Evolutionary conservation across 176 grass and related monocot genomes (phyloP).

Genomic region (Paspalum notatum): DNA sequence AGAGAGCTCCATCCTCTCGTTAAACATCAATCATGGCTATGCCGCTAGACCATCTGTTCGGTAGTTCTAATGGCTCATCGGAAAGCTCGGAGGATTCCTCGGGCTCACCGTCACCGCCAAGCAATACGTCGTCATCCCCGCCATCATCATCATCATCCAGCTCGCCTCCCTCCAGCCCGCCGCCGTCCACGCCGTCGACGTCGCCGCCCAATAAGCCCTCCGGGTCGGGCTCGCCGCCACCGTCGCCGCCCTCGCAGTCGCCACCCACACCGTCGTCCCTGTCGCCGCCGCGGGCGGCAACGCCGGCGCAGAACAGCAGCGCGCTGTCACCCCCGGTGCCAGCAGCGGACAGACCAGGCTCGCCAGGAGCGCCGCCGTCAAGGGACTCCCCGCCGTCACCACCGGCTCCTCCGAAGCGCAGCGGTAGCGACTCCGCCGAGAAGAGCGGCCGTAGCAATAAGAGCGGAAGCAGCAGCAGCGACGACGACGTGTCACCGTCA

Average conservation of each 20-base stretch:
- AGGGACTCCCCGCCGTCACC: constrained; percentile 13
- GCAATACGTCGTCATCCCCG: background rate
- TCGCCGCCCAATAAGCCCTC: background rate
- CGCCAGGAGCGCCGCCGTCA: constrained; percentile 14
- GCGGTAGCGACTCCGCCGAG: constrained; percentile 17
- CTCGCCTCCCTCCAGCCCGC: background rate
- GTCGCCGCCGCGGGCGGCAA: background rate
- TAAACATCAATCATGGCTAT: constrained; percentile 13
- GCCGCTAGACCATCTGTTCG: constrained; percentile 18
- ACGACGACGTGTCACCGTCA: background rate
- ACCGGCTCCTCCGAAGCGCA: constrained; percentile 22
- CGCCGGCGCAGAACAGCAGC: background rate
- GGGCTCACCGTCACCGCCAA: constrained; percentile 30
- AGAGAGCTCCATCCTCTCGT: constrained; percentile 41
- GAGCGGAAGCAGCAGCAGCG: constrained; percentile 2
- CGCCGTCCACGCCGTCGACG: constrained; percentile 23
- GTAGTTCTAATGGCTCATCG: background rate
- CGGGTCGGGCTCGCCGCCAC: background rate
- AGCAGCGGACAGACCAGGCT: background rate
- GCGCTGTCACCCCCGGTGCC: background rate
- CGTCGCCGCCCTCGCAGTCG: background rate
- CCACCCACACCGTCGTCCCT: background rate
- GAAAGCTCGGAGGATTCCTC: background rate
- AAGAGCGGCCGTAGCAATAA: constrained; percentile 10
- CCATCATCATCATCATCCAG: too few relatives aligned